Base-by-base conservation (phyloP, 257 asterid species). In the Gardenia jasminoides region DNA sequence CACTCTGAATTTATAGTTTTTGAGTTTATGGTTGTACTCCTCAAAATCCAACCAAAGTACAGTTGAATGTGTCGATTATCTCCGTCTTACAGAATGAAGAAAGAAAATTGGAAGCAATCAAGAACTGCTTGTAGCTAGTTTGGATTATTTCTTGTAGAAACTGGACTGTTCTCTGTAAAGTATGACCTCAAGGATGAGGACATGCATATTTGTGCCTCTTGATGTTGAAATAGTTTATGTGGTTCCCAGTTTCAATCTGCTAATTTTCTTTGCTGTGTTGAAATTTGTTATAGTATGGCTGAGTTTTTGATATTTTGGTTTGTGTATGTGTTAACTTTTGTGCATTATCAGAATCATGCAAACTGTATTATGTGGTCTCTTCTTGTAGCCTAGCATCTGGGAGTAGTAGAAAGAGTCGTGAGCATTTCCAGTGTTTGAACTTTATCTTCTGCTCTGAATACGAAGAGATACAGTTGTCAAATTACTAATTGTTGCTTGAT, bases 401-500 rank as follows among this genome's bases (percentile, higher is more conserved):
- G 9, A 74, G 22, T 22, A 4, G 6, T 74, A 39, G 54, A 54
- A 74, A 56, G 59, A 52, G 33, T 52, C 10, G 5, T 19, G 76
- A 10, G 19, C 24, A 22, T 74, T 26, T 43, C 12, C 20, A 31
- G 20, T 39, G 52, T 26, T 44, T 56, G 67, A 47, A 43, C 33
- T 39, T 43, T 65, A 24, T 33, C 13, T 69, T 56, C 75, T 74
- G 47, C 26, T 77, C 31, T 30, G 13, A 70, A 43, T 52, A 8
- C 31, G 52, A 46, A 30, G 17, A 7, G 11, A 24, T 22, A 36
- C 33, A 19, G 6, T 56, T 16, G 9, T 54, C 13, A 31, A 71
- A 48, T 13, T 28, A 59, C 56, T 74, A 74, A 80, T 83, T 50
- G 81, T 39, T 46, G 31, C 33, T 24, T 31, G 26, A 70, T 77